Evolutionary conservation across 2,329 filamentous ascomycete species (phyloP).

Genomic region (Clonostachys solani): DNA sequence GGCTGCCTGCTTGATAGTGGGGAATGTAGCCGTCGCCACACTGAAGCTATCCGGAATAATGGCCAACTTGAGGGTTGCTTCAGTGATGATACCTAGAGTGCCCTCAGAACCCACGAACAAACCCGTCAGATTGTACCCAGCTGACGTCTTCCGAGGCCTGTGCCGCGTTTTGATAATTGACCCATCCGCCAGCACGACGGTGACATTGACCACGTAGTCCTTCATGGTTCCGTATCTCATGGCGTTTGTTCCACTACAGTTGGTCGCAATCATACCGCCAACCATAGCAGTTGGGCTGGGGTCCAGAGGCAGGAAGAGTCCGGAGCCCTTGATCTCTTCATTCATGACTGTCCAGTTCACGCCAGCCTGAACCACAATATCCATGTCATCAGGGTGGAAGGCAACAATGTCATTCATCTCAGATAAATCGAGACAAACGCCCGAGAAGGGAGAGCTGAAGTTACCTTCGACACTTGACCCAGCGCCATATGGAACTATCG

Average conservation of each 20-base stretch:
- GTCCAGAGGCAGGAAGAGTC: conserved; percentile 67
- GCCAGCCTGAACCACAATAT: conserved; percentile 66
- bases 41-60: conserved; percentile 59
- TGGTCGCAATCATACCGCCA: conserved; percentile 62
- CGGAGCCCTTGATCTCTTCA: conserved; percentile 54
- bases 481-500: conserved; percentile 72
- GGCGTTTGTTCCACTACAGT: conserved; percentile 59
- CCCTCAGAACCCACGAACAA: conserved; percentile 70
- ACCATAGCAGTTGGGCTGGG: conserved; percentile 58
- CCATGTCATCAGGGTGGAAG: conserved; percentile 65
- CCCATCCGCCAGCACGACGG: conserved; percentile 67
- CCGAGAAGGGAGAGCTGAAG: conserved; percentile 62
- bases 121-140: conserved; percentile 67
- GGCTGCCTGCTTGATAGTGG: conserved; percentile 56
- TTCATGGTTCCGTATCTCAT: conserved; percentile 71
- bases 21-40: conserved; percentile 61
- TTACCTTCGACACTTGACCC: conserved; percentile 71
- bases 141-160: conserved; percentile 64
- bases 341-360: conserved; percentile 68
- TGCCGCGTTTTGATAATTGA: conserved; percentile 61
- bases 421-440: conserved; percentile 66
- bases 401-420: conserved; percentile 63
- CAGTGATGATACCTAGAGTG: conserved; percentile 66
- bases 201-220: conserved; percentile 69
- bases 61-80: conserved; percentile 64